Conservation (phyloP, 345 rosid species). For the Hirschfeldia incana region DNA sequence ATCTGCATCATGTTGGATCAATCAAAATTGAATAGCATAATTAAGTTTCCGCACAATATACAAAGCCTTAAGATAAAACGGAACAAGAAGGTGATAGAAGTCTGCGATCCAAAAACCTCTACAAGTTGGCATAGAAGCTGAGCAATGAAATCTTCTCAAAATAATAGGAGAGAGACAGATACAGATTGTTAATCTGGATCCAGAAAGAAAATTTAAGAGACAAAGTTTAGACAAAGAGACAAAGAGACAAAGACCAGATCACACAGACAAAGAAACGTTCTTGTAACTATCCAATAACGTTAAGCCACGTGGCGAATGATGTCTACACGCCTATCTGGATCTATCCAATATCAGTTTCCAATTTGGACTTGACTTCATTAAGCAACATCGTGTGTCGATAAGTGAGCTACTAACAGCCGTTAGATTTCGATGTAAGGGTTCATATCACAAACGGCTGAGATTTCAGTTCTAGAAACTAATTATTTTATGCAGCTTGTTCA, state of each 20-base stretch:
- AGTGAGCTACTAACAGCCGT: slow-evolving; percentile 5
- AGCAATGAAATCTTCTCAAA: background rate
- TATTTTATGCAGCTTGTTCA: background rate
- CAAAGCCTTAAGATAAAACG: background rate
- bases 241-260: background rate
- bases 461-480: background rate
- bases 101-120: slow-evolving; percentile 41
- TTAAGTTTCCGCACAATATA: background rate
- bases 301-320: slow-evolving; percentile 12
- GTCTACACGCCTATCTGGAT: background rate
- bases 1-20: background rate
- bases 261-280: slow-evolving; percentile 14
- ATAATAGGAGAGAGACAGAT: slow-evolving; percentile 10
- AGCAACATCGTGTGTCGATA: slow-evolving; percentile 6
- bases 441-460: background rate
- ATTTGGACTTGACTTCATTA: slow-evolving; percentile 4
- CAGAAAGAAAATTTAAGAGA: background rate
- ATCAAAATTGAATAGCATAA: background rate
- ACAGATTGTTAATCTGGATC: slow-evolving; percentile 37
- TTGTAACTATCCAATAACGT: background rate
- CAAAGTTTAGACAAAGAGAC: background rate
- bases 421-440: background rate
- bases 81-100: background rate
- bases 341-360: background rate
- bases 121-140: slow-evolving; percentile 12